phyloP scores from a whole-genome alignment of 2,329 filamentous ascomycete species.

The Neofusicoccum parvum region DNA sequence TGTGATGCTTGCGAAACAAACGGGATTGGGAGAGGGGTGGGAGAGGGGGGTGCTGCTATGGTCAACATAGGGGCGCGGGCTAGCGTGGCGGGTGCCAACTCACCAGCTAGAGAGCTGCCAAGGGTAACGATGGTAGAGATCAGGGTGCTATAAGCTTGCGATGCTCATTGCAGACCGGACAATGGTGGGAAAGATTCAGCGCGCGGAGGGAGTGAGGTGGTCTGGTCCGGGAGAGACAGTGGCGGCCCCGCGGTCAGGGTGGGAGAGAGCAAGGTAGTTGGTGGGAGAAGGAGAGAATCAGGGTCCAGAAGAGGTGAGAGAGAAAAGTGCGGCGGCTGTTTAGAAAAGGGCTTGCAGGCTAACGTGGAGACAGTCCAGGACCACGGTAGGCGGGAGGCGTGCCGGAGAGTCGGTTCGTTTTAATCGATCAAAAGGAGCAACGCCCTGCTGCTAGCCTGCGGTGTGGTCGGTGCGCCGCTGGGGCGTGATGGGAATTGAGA shows the following conservation, averaged over 20 bases:
- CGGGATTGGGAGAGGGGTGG: not conserved
- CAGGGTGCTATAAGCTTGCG: constrained; percentile 16
- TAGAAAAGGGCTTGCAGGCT: constrained; percentile 37
- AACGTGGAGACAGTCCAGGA: constrained; percentile 42
- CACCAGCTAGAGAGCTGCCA: constrained; percentile 17
- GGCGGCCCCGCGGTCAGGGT: not conserved
- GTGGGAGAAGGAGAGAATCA: constrained; percentile 24
- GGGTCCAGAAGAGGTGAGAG: constrained; percentile 44
- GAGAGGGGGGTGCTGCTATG: not conserved
- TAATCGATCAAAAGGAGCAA: constrained; percentile 44
- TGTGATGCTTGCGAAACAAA: constrained; percentile 3
- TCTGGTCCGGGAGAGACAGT: constrained; percentile 16
- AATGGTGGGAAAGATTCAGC: constrained; percentile 9
- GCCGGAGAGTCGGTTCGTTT: constrained; percentile 41
- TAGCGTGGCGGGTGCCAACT: constrained; percentile 9
- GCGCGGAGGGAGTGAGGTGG: constrained; percentile 12
- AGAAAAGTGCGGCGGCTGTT: constrained; percentile 42
- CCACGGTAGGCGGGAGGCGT: constrained; percentile 46
- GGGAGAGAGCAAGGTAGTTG: constrained; percentile 7
- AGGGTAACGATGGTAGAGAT: constrained; percentile 12
- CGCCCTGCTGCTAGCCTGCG: constrained; percentile 27
- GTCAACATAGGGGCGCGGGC: constrained; percentile 10
- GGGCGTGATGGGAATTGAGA: constrained; percentile 17
- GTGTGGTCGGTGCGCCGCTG: constrained; percentile 13
- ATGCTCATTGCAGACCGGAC: constrained; percentile 29